These are phyloP conservation scores for Kondoa malvinella DNA, from an alignment of 768 basidiomycete genomes.

Conservation along the genomic window DNA sequence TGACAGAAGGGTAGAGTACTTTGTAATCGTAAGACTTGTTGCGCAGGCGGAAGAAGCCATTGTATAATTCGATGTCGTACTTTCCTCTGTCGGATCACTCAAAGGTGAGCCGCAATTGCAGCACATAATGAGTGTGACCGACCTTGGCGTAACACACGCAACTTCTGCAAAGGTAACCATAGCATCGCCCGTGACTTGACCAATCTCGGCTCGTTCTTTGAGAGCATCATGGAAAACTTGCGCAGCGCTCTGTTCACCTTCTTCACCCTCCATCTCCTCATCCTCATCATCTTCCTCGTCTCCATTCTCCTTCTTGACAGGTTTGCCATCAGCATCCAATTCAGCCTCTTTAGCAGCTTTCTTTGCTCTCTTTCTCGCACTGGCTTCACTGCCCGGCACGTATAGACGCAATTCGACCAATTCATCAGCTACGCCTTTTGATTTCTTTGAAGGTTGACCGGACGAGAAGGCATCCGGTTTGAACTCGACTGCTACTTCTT, in stretches of 20 bases:
- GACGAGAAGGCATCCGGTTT: constrained; percentile 29
- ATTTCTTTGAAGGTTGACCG: constrained; percentile 21
- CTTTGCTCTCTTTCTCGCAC: constrained; percentile 32
- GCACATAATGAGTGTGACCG: constrained; percentile 11
- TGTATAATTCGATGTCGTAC: constrained; percentile 96
- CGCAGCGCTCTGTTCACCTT: constrained; percentile 71
- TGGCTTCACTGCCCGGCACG: constrained; percentile 60
- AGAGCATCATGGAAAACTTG: constrained; percentile 92
- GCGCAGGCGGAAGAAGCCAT: constrained; percentile 78
- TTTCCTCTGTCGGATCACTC: constrained; percentile 47
- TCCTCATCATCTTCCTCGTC: constrained; percentile 26
- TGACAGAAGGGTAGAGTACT: constrained; percentile 73
- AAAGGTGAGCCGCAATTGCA: neutral
- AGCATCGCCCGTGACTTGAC: constrained; percentile 73
- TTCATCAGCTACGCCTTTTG: constrained; percentile 47
- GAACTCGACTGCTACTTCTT: constrained; percentile 98
- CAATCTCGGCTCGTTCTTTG: constrained; percentile 90
- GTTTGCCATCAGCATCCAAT: constrained; percentile 33
- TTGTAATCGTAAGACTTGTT: constrained; percentile 99
- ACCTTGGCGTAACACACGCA: constrained; percentile 68
- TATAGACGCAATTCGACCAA: constrained; percentile 93
- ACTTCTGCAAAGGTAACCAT: constrained; percentile 92
- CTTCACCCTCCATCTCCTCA: constrained; percentile 34
- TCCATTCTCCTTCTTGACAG: constrained; percentile 45
- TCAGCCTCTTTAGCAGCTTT: constrained; percentile 33